Base-by-base conservation (phyloP, 192 early-diverging fungal genomes). In the Kappamyces sp. region DNA sequence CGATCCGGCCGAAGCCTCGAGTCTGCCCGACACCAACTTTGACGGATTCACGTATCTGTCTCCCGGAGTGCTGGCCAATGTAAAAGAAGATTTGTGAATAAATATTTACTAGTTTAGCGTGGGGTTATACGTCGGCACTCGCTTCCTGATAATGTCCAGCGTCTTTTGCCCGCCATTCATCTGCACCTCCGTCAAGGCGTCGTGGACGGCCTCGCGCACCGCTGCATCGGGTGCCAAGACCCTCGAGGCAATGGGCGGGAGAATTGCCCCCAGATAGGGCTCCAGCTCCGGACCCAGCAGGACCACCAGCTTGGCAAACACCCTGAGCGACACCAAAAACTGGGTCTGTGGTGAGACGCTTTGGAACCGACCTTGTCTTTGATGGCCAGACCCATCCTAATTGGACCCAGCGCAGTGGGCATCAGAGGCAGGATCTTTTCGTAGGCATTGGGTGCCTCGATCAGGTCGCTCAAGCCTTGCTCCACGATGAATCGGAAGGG, bases 401-500 rank as follows among this genome's bases (percentile, higher is more conserved):
- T 55, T 3, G 66, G 50, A 1, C 55, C 43, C 1, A 68, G 36
- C 12, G 52, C 55, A 5, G 39, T 32, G 10, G 66, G 52, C 38
- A 72, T 65, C 12, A 72, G 10, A 2, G 66, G 44, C 12, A 53
- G 40, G 32, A 72, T 49, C 59, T 72, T 72, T 35, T 64, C 40
- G 52, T 40, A 12, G 12, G 70, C 65, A 13, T 57, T 52, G 23
- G 49, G 47, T 1, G 66, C 54, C 5, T 46, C 55, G 1, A 72
- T 31, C 44, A 72, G 33, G 13, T 67, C 70, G 23, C 38, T 39
- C 10, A 72, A n/a, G 6, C 65, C 65, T 7, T 44, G 40, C 12
- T 65, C 65, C 12, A 72, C 70, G 5, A 72, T 49, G 37, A 61
- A 61, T 23, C 43, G 44, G 66, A 53, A 67, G 9, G 70, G 70